These are phyloP conservation scores for Coemansia pectinata DNA, from an alignment of 192 early-diverging fungal genomes.

Conservation along the genomic window DNA sequence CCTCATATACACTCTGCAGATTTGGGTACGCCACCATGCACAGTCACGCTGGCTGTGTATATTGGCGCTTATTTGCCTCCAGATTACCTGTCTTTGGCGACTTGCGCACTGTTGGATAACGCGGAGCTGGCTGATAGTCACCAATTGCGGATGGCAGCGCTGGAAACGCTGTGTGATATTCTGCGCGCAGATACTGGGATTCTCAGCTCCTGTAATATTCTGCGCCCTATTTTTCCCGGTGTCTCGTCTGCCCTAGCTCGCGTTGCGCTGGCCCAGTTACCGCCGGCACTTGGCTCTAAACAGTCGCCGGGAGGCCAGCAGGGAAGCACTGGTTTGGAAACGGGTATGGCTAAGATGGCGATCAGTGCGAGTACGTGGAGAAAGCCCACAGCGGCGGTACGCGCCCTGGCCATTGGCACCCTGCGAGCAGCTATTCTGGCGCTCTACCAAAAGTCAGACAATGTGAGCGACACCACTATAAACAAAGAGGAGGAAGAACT, in stretches of 20 bases:
- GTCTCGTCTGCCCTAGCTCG: conserved; percentile 28
- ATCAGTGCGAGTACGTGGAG: background rate
- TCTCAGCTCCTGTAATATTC: background rate
- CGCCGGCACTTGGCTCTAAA: background rate
- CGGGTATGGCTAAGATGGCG: background rate
- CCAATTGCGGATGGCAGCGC: conserved; percentile 11
- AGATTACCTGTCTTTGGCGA: conserved; percentile 31
- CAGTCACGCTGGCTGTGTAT: conserved; percentile 12
- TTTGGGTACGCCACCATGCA: background rate
- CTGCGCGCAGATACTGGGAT: background rate
- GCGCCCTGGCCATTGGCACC: conserved; percentile 14
- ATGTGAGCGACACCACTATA: background rate
- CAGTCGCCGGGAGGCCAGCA: background rate
- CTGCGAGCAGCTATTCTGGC: conserved; percentile 8
- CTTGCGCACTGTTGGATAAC: conserved; percentile 39
- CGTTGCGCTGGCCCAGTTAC: conserved; percentile 29
- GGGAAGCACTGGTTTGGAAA: background rate
- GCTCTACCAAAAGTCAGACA: background rate
- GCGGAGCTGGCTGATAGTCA: conserved; percentile 26
- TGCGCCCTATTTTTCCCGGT: conserved; percentile 34
- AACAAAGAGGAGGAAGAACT: background rate
- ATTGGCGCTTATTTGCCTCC: conserved; percentile 9
- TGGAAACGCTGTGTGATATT: conserved; percentile 20
- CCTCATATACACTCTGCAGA: background rate
- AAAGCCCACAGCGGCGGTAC: conserved; percentile 19